Conservation (phyloP, 179 eudicot species). For the Pouteria campechiana region DNA sequence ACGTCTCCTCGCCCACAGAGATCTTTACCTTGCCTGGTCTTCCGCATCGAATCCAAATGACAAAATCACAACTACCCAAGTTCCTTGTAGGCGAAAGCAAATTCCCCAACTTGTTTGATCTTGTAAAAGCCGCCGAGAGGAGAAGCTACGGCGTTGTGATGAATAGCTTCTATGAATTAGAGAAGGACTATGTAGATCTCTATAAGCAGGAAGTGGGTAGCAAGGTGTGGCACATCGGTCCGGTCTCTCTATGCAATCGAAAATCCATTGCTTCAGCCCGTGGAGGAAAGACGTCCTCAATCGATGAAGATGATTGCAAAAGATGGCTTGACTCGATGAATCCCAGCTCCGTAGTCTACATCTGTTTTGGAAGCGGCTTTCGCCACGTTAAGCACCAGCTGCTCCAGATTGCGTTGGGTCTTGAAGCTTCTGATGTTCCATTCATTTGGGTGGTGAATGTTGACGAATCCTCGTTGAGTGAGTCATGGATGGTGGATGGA, state of each 20-base stretch:
- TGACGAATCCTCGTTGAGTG: constrained; percentile 9
- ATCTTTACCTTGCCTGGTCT: constrained; percentile 20
- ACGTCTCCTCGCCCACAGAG: constrained; percentile 3
- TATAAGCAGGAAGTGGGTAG: constrained; percentile 23
- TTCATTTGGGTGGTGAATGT: constrained; percentile 39
- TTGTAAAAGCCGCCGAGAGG: constrained; percentile 12
- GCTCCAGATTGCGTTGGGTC: constrained; percentile 36
- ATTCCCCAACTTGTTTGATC: background rate
- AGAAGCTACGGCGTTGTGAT: constrained; percentile 30
- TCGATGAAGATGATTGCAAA: constrained; percentile 26
- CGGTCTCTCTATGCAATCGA: constrained; percentile 23
- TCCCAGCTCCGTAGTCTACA: constrained; percentile 36
- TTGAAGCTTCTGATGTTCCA: constrained; percentile 22
- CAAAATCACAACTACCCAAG: constrained; percentile 25
- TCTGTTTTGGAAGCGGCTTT: constrained; percentile 40
- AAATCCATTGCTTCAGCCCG: constrained; percentile 13
- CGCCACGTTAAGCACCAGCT: constrained; percentile 19
- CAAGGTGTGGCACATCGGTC: constrained; percentile 51
- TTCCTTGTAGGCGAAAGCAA: background rate
- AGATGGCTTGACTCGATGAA: constrained; percentile 35
- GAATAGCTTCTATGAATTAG: constrained; percentile 55
- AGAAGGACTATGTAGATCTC: constrained; percentile 32
- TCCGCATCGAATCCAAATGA: constrained; percentile 17
- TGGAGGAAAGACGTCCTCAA: constrained; percentile 25
- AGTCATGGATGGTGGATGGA: constrained; percentile 12